These are phyloP conservation scores for Venturia carpophila DNA, from an alignment of 2,329 filamentous ascomycete genomes.

Conservation along the genomic window DNA sequence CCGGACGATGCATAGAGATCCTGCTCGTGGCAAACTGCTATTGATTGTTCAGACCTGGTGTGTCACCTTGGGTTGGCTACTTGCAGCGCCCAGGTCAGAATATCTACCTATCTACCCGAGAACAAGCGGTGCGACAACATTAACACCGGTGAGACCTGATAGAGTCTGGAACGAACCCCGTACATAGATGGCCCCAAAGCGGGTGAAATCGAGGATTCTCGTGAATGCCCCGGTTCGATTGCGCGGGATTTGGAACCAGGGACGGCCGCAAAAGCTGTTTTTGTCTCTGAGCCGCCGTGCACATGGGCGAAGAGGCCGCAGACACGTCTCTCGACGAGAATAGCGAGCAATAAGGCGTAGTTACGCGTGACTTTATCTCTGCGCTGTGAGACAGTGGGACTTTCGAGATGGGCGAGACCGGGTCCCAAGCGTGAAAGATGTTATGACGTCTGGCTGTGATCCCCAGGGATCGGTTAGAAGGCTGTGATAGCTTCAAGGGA, in stretches of 20 bases:
- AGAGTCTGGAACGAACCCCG: neutral
- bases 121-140: neutral
- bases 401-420: neutral
- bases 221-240: neutral
- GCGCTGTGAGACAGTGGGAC: neutral
- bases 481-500: constrained; percentile 1
- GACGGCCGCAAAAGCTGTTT: neutral
- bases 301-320: neutral
- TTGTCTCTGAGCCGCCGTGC: neutral
- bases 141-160: neutral
- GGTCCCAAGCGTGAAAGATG: neutral
- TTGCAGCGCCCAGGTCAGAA: neutral
- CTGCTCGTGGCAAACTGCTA: neutral
- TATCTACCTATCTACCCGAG: neutral
- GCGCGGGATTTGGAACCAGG: neutral
- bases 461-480: constrained; percentile 5
- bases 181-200: neutral
- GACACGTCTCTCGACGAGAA: neutral
- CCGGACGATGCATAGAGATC: neutral
- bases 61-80: neutral
- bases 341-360: neutral
- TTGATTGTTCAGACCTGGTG: neutral
- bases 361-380: neutral
- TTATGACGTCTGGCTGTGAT: neutral
- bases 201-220: neutral